Base-by-base conservation (phyloP, 768 basidiomycete genomes). In the Xerocomellus amylosporus region DNA sequence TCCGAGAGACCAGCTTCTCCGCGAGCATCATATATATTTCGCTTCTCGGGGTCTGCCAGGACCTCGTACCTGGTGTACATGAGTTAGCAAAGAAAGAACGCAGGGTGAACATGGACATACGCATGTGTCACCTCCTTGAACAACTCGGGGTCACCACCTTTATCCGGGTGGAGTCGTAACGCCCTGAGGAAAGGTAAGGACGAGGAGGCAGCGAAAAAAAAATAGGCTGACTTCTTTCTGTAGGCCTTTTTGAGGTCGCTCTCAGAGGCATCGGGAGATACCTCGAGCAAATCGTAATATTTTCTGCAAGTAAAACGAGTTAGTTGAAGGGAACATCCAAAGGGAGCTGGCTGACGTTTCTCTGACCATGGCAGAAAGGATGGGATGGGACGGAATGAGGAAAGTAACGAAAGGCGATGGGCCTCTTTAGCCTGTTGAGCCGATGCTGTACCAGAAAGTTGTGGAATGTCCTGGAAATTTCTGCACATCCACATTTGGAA, bases 81-180 rank as follows among this genome's bases (percentile, higher is more conserved):
- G 15, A 13, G 3, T 68, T 9, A 59, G 51, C 20, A 36, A 22
- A 31, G 24, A 3, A 43, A 30, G 31, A 30, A 36, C 7, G 36
- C 9, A 52, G 46, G 38, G 56, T 37, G 58, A 36, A 22, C 15
- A 28, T 20, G 45, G 41, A 80, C 91, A 58, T 79, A 93, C 88
- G 92, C 92, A 76, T 93, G 92, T 10, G 92, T 95, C 36, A 98
- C 89, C 70, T 98, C 93, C 70, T 98, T 98, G 86, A 98, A 98
- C 50, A 90, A 73, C 72, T 98, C 96, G 24, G 93, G 93, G 64
- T 97, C 95, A 53, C 94, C 94, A 44, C 94, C 93, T 74, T 95
- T 95, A 80, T 94, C 92, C 20, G 92, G 92, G 69, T 94, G 92
- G 60, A 93, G 74, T 53, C 88, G 83, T 47, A 94, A 73, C 10